Evolutionary conservation across 148 eudicot genomes (phyloP).

Genomic region (Heliamphora exappendiculata): DNA sequence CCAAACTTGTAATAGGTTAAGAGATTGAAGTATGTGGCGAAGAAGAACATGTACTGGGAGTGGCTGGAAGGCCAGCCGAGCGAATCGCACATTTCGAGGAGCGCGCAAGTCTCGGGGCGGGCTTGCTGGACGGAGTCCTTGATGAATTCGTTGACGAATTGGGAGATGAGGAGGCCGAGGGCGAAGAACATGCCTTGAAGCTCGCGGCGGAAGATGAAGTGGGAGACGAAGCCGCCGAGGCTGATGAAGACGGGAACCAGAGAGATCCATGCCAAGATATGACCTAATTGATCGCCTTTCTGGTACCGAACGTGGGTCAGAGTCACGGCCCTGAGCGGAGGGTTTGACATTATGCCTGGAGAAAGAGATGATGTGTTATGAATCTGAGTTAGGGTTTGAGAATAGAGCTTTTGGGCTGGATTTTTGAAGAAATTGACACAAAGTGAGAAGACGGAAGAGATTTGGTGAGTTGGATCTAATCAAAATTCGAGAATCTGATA

Average conservation of each 20-base stretch:
- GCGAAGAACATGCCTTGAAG: constrained; percentile 70
- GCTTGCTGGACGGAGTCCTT: constrained; percentile 62
- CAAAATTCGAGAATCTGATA: no score
- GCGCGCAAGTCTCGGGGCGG: constrained; percentile 67
- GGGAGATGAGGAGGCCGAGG: constrained; percentile 61
- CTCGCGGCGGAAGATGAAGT: constrained; percentile 86
- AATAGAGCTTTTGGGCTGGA: background rate
- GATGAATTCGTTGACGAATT: constrained; percentile 61
- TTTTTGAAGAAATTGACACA: background rate
- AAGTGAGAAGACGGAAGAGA: background rate
- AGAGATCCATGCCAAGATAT: constrained; percentile 80
- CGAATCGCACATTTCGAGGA: constrained; percentile 82
- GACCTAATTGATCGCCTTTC: constrained; percentile 68
- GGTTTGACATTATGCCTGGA: constrained; percentile 16
- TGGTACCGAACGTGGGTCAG: constrained; percentile 84
- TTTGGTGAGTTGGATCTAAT: background rate
- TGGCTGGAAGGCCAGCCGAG: constrained; percentile 97
- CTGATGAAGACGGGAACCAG: constrained; percentile 76
- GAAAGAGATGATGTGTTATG: background rate
- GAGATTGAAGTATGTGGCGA: constrained; percentile 60
- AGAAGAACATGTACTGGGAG: constrained; percentile 82
- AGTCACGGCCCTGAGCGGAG: constrained; percentile 63
- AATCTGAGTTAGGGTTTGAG: background rate
- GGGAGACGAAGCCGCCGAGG: constrained; percentile 68
- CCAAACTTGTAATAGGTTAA: constrained; percentile 37